A percentile compares a stretch with the other conserved stretches of the same genome.
These are phyloP conservation scores for Fistulina hepatica DNA, from an alignment of 1,284 basidiomycete genomes.

Conservation along the genomic window DNA sequence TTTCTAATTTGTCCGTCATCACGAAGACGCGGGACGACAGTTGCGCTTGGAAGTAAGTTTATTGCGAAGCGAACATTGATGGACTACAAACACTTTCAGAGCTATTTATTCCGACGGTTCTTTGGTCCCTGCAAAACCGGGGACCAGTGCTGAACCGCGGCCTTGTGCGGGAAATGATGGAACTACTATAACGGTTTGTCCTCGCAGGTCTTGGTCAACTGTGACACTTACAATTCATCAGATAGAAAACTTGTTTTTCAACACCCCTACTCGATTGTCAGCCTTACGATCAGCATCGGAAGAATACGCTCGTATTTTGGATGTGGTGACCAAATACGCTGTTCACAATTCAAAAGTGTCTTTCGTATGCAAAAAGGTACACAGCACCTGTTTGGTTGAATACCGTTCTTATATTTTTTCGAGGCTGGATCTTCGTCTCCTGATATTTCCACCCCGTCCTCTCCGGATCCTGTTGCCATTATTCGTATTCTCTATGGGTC, in stretches of 20 bases:
- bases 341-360: constrained; percentile 84
- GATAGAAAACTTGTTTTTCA: constrained; percentile 96
- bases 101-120: constrained; percentile 71
- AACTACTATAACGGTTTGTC: constrained; percentile 72
- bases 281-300: constrained; percentile 82
- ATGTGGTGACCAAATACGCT: constrained; percentile 92
- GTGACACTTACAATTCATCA: constrained; percentile 22
- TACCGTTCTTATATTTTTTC: background rate
- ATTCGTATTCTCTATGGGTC: constrained; percentile 81
- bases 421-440: constrained; percentile 64
- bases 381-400: background rate
- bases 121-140: constrained; percentile 58
- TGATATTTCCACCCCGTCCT: constrained; percentile 76
- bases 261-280: constrained; percentile 80
- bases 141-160: constrained; percentile 64
- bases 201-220: constrained; percentile 4
- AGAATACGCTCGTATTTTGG: constrained; percentile 87
- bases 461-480: constrained; percentile 45
- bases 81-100: constrained; percentile 35
- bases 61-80: too few relatives aligned
- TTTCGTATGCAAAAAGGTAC: constrained; percentile 86
- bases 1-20: constrained; percentile 79
- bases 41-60: constrained; percentile 80
- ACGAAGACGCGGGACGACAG: constrained; percentile 78
- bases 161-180: constrained; percentile 93